Evolutionary conservation across 208 protist genomes (phyloP).

Genomic region (Leishmania mexicana): DNA sequence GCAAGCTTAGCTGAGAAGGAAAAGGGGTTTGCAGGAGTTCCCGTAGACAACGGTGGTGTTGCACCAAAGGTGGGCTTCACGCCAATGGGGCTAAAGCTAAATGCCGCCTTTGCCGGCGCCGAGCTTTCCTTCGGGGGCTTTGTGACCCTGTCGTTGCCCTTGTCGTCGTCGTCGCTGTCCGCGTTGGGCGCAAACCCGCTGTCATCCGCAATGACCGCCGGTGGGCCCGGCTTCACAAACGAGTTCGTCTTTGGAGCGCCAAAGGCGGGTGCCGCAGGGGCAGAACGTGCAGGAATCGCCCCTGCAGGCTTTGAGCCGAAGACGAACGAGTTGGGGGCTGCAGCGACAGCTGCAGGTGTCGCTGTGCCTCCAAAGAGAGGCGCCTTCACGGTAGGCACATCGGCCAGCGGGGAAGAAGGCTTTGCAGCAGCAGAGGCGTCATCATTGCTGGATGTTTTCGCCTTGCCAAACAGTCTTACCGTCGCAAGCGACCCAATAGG

Average conservation of each 20-base stretch:
- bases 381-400: background rate
- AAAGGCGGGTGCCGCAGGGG: constrained; percentile 2
- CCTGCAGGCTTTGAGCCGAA: background rate
- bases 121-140: constrained; percentile 20
- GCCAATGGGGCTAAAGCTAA: constrained; percentile 22
- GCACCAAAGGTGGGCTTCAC: constrained; percentile 29
- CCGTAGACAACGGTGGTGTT: constrained; percentile 2
- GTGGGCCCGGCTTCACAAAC: constrained; percentile 61
- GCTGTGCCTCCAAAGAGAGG: constrained; percentile 16
- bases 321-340: background rate
- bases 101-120: constrained; percentile 22
- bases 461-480: constrained; percentile 3
- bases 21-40: constrained; percentile 9
- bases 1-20: constrained; percentile 1
- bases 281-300: background rate
- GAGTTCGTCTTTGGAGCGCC: constrained; percentile 13
- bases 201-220: constrained; percentile 63
- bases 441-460: background rate
- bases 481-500: constrained; percentile 13
- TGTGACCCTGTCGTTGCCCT: constrained; percentile 34
- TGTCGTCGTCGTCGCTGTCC: constrained; percentile 64
- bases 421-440: background rate
- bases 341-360: background rate
- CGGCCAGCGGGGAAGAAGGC: background rate
- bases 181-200: constrained; percentile 68